These are phyloP conservation scores for Dioscorea cayenensis DNA, from an alignment of 116 monocot species.

Conservation along the genomic window DNA sequence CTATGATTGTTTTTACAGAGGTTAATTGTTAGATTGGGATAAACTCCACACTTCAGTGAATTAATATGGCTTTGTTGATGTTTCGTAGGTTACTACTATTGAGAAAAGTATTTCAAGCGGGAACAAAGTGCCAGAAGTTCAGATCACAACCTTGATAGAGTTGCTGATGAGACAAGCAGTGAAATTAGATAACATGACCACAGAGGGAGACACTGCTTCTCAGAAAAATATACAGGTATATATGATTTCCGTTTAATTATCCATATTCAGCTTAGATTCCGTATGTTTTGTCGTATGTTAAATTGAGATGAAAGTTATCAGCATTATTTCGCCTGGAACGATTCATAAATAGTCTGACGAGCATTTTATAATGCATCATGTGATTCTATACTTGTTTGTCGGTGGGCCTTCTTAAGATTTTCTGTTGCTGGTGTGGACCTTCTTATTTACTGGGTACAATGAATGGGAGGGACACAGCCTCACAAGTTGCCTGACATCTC, in stretches of 20 bases:
- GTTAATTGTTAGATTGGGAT: too few relatives aligned
- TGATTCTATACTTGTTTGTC: too few relatives aligned
- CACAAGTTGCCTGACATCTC: neutral
- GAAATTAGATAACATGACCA: conserved; percentile 44
- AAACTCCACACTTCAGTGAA: too few relatives aligned
- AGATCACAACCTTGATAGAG: conserved; percentile 72
- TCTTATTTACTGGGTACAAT: neutral
- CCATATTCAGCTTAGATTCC: neutral
- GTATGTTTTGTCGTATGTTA: neutral
- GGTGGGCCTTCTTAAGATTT: neutral
- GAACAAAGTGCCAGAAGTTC: conserved; percentile 67
- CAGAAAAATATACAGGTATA: conserved; percentile 54
- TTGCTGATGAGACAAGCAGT: conserved; percentile 77
- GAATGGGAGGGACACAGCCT: neutral
- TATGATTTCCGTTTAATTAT: neutral
- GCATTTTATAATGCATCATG: too few relatives aligned
- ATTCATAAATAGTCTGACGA: too few relatives aligned
- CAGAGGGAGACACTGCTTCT: conserved; percentile 44
- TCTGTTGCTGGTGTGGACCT: neutral
- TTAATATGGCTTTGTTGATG: neutral
- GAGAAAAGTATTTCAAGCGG: conserved; percentile 57
- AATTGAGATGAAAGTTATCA: too few relatives aligned
- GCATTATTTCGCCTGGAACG: too few relatives aligned
- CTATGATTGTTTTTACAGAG: neutral
- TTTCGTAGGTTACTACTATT: conserved; percentile 41